A percentile compares a stretch with the other conserved stretches of the same genome.
Conservation (phyloP, 257 asterid species). For the Schizonepeta tenuifolia region DNA sequence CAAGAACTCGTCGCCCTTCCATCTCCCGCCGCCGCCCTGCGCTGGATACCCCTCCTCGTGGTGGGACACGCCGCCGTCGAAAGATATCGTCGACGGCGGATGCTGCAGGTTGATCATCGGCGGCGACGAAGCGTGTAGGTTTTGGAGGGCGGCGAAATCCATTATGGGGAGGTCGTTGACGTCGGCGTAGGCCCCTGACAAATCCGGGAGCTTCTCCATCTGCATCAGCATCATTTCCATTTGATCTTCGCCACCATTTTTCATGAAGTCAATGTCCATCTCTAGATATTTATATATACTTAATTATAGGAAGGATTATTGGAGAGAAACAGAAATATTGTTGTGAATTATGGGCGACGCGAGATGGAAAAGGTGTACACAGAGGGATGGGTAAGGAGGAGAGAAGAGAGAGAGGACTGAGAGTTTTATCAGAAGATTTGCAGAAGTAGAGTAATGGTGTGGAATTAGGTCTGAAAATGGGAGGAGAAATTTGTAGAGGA, state of each 20-base stretch:
- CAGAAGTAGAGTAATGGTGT: slow-evolving; percentile 12
- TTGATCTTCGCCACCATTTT: slow-evolving; percentile 68
- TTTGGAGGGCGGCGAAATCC: slow-evolving; percentile 38
- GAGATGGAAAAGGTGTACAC: slow-evolving; percentile 23
- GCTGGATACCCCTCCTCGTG: slow-evolving; percentile 22
- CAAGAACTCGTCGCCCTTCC: slow-evolving; percentile 25
- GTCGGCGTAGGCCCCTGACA: slow-evolving; percentile 37
- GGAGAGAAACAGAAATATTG: background rate
- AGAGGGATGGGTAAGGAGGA: slow-evolving; percentile 48
- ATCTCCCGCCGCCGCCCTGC: slow-evolving; percentile 31
- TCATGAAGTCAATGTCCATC: slow-evolving; percentile 75
- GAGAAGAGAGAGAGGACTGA: slow-evolving; percentile 54
- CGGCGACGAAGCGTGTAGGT: slow-evolving; percentile 10
- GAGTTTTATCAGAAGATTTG: slow-evolving; percentile 70
- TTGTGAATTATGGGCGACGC: slow-evolving; percentile 17
- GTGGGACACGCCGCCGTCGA: slow-evolving; percentile 31
- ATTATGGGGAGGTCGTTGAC: slow-evolving; percentile 38
- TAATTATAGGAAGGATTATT: background rate
- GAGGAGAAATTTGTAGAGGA: slow-evolving; percentile 35
- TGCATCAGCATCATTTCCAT: slow-evolving; percentile 90
- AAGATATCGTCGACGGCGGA: slow-evolving; percentile 45
- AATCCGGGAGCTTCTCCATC: slow-evolving; percentile 74
- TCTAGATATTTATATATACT: background rate
- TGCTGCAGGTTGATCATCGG: slow-evolving; percentile 31
- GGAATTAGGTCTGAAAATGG: slow-evolving; percentile 32